Conservation (phyloP, 2,329 filamentous ascomycete genomes). For the Penicillium sp. region DNA sequence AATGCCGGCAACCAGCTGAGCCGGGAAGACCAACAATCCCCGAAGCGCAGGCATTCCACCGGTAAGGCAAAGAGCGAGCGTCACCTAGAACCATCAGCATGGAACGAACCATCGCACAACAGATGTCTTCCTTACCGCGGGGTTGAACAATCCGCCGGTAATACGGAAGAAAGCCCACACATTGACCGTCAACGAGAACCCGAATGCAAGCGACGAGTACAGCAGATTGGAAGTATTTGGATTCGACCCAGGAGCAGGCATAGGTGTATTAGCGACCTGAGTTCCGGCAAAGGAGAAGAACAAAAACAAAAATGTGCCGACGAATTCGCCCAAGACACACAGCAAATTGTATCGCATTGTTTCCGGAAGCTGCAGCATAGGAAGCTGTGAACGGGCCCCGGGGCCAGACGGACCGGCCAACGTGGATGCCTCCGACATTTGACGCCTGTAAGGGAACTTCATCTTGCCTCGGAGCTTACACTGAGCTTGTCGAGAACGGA, state of each 20-base stretch:
- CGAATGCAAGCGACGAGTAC: slow-evolving; percentile 47
- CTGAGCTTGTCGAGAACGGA: background rate
- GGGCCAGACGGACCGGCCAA: slow-evolving; percentile 5
- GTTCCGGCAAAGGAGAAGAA: slow-evolving; percentile 50
- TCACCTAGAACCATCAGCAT: slow-evolving; percentile 40
- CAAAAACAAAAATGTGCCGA: slow-evolving; percentile 53
- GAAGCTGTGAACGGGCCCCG: slow-evolving; percentile 24
- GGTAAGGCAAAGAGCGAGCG: slow-evolving; percentile 60
- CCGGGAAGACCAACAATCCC: slow-evolving; percentile 52
- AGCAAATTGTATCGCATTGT: slow-evolving; percentile 46
- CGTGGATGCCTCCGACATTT: slow-evolving; percentile 8
- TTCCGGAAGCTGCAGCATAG: slow-evolving; percentile 37
- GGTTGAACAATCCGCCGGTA: slow-evolving; percentile 54
- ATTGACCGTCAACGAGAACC: slow-evolving; percentile 52
- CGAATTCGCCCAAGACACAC: slow-evolving; percentile 51
- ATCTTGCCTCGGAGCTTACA: background rate
- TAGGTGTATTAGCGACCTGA: slow-evolving; percentile 46
- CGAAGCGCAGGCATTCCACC: slow-evolving; percentile 57
- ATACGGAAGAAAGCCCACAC: slow-evolving; percentile 57
- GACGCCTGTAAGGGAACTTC: slow-evolving; percentile 12
- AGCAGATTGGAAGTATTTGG: slow-evolving; percentile 40
- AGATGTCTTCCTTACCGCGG: slow-evolving; percentile 37
- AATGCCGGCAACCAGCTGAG: slow-evolving; percentile 61
- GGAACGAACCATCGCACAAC: background rate
- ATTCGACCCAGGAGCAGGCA: slow-evolving; percentile 30